Conservation (phyloP, 1,284 basidiomycete genomes). For the Cryptococcus sp. region DNA sequence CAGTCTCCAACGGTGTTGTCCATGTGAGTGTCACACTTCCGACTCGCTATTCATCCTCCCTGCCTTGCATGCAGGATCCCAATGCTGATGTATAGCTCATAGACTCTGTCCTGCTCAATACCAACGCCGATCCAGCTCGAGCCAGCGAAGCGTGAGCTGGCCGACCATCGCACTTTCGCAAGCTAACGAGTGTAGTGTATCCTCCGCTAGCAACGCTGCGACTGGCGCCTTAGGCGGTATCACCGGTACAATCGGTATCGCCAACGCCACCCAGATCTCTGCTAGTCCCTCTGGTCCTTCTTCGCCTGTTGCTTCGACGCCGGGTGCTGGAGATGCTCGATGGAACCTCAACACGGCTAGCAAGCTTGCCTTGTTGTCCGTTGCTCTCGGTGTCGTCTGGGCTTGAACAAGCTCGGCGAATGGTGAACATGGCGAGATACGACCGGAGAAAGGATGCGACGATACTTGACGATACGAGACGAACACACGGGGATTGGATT, state of each 20-base stretch:
- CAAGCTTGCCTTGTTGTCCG: constrained; percentile 3
- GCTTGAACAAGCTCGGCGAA: neutral
- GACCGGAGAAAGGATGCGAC: neutral
- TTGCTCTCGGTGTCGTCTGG: constrained; percentile 8
- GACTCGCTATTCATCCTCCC: neutral
- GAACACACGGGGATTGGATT: neutral
- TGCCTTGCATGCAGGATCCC: neutral
- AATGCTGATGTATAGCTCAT: constrained; percentile 10
- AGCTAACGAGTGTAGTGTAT: neutral
- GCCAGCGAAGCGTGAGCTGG: constrained; percentile 13
- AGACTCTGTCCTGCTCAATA: constrained; percentile 12
- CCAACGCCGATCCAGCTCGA: constrained; percentile 5
- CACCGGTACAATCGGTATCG: constrained; percentile 8
- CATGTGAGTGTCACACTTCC: constrained; percentile 13
- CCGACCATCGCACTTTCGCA: neutral
- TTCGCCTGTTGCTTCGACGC: constrained; percentile 2
- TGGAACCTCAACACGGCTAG: neutral
- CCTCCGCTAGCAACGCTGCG: neutral
- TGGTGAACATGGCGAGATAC: too few species aligned
- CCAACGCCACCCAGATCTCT: neutral
- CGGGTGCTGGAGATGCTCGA: neutral
- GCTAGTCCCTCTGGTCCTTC: neutral
- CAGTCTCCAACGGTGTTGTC: constrained; percentile 25
- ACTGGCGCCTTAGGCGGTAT: constrained; percentile 2
- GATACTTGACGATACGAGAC: neutral